Conservation (phyloP, 257 asterid species). For the Forsythia viridissima region DNA sequence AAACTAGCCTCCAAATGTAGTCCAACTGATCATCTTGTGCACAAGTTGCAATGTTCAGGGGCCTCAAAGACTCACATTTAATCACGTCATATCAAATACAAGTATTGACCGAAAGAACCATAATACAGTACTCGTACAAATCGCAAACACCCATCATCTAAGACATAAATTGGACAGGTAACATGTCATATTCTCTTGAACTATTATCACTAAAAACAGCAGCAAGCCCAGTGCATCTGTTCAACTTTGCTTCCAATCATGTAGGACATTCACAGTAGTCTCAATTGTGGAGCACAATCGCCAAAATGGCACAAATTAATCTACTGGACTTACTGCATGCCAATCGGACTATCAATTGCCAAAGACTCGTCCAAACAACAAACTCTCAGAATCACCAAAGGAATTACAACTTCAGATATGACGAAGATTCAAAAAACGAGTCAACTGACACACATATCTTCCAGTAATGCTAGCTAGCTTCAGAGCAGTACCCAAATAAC, state of each 20-base stretch:
- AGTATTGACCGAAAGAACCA: constrained; percentile 11
- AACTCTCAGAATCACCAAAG: constrained; percentile 17
- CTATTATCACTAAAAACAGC: constrained; percentile 6
- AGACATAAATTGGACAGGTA: constrained; percentile 6
- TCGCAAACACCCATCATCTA: not conserved
- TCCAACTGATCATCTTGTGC: constrained; percentile 12
- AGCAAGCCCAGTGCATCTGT: constrained; percentile 7
- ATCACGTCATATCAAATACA: constrained; percentile 16
- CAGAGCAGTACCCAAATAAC: constrained; percentile 16
- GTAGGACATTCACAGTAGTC: constrained; percentile 12
- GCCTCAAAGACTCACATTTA: constrained; percentile 9
- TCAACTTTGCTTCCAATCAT: constrained; percentile 4
- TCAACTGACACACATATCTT: constrained; percentile 19
- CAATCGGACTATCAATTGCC: not conserved
- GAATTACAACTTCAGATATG: constrained; percentile 29
- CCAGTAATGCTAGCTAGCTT: constrained; percentile 18
- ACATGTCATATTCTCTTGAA: not conserved
- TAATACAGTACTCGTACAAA: constrained; percentile 2
- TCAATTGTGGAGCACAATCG: constrained; percentile 4
- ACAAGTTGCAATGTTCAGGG: constrained; percentile 4
- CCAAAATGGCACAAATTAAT: not conserved
- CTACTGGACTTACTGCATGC: not conserved
- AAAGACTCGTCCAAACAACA: not conserved
- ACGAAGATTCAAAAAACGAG: constrained; percentile 14
- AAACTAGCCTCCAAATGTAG: constrained; percentile 20